Conservation (phyloP, 768 basidiomycete genomes). For the Mycena alexandri region DNA sequence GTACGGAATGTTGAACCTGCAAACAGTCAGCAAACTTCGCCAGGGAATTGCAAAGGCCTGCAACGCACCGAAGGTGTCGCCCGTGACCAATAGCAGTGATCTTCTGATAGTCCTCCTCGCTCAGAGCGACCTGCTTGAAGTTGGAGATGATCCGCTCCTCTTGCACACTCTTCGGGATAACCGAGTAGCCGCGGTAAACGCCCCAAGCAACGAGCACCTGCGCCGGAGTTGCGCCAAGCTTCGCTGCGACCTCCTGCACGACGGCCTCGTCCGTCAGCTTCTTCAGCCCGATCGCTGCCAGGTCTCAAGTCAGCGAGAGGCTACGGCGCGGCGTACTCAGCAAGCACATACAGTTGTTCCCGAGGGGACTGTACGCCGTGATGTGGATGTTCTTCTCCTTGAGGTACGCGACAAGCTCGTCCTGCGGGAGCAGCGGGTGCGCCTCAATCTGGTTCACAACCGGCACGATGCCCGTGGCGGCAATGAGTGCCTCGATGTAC, state of each 20-base stretch:
- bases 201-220: slow-evolving; percentile 91
- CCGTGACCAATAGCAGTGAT: slow-evolving; percentile 64
- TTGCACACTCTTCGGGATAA: slow-evolving; percentile 88
- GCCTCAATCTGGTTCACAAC: slow-evolving; percentile 87
- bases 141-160: slow-evolving; percentile 80
- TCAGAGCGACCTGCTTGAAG: slow-evolving; percentile 80
- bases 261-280: slow-evolving; percentile 76
- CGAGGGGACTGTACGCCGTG: slow-evolving; percentile 77
- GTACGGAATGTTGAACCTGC: slow-evolving; percentile 75
- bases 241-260: slow-evolving; percentile 73
- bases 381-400: slow-evolving; percentile 78
- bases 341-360: slow-evolving; percentile 73
- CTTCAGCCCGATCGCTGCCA: slow-evolving; percentile 68
- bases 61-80: slow-evolving; percentile 56
- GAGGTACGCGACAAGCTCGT: slow-evolving; percentile 78
- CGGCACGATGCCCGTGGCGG: slow-evolving; percentile 80
- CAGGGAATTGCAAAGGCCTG: neutral
- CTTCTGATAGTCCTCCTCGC: slow-evolving; percentile 74
- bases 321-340: neutral
- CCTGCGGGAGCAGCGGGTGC: slow-evolving; percentile 84
- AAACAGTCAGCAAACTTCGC: neutral
- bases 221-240: slow-evolving; percentile 74
- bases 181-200: slow-evolving; percentile 77
- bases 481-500: slow-evolving; percentile 74
- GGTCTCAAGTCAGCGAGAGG: slow-evolving; percentile 9